Conservation (phyloP, 1,284 basidiomycete genomes). For the Melampsora americana region DNA sequence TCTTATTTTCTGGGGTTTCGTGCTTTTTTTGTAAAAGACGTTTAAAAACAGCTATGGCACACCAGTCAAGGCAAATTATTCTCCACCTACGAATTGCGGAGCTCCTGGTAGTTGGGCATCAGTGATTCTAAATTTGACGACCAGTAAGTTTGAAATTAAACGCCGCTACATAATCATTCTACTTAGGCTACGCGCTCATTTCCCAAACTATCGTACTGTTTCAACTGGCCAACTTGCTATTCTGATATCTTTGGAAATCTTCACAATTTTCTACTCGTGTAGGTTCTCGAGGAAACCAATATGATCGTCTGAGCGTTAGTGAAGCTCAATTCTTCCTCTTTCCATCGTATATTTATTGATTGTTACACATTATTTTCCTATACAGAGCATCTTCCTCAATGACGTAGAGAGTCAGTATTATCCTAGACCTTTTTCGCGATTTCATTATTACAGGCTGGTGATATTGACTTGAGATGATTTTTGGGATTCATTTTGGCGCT, state of each 20-base stretch:
- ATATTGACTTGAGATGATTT: neutral
- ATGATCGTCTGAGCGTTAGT: slow-evolving; percentile 40
- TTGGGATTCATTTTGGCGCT: neutral
- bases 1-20: neutral
- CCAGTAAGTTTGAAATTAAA: slow-evolving; percentile 13
- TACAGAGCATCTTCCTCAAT: slow-evolving; percentile 35
- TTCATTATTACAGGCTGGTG: neutral
- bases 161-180: too few species aligned
- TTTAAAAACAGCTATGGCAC: slow-evolving; percentile 32
- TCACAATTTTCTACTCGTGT: slow-evolving; percentile 1
- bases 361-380: neutral
- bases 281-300: slow-evolving; percentile 40
- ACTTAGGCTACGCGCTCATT: too few species aligned
- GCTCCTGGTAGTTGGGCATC: slow-evolving; percentile 29
- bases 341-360: neutral
- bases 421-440: neutral
- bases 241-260: neutral
- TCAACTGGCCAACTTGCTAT: too few species aligned
- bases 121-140: slow-evolving; percentile 27
- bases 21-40: neutral
- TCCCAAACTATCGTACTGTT: too few species aligned
- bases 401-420: slow-evolving; percentile 38
- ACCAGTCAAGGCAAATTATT: slow-evolving; percentile 28
- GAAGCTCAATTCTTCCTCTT: neutral
- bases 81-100: slow-evolving; percentile 32